Percentiles rank a stretch among this genome's conserved stretches.
phyloP scores from a whole-genome alignment of 1,284 basidiomycete genomes.

The Trichosporon sp. region DNA sequence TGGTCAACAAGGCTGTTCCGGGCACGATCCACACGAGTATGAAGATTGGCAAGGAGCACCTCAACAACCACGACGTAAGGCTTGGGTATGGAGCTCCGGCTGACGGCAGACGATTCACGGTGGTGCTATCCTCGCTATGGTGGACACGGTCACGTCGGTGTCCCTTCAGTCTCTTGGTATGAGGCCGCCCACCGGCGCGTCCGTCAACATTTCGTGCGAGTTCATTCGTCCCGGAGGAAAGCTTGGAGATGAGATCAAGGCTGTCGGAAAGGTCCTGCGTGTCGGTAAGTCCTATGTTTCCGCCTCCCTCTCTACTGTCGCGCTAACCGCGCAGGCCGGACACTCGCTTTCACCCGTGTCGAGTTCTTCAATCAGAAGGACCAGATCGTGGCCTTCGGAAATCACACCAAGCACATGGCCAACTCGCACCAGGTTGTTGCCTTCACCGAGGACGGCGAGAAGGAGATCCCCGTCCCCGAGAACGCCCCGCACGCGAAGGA shows the following conservation, averaged over 20 bases:
- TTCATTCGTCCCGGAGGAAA: conserved; percentile 47
- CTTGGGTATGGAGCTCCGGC: not conserved
- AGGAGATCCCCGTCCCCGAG: conserved; percentile 25
- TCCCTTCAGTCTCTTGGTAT: conserved; percentile 45
- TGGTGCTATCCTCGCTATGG: conserved; percentile 46
- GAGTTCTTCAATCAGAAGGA: conserved; percentile 38
- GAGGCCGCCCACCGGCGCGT: conserved; percentile 45
- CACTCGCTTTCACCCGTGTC: conserved; percentile 41
- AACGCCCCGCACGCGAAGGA: not conserved
- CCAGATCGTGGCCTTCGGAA: conserved; percentile 46
- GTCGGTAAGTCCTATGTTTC: conserved; percentile 29
- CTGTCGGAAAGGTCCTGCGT: conserved; percentile 43
- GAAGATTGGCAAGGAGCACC: conserved; percentile 38
- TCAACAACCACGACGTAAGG: conserved; percentile 48
- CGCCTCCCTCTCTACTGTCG: not conserved
- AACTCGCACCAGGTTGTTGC: conserved; percentile 22
- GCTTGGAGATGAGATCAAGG: conserved; percentile 34
- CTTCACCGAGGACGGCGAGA: conserved; percentile 39
- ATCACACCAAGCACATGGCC: conserved; percentile 49
- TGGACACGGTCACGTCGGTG: conserved; percentile 48
- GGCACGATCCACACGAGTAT: conserved; percentile 41
- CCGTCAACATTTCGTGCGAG: conserved; percentile 46
- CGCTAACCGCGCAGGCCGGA: conserved; percentile 26
- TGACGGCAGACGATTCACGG: conserved; percentile 48
- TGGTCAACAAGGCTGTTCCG: conserved; percentile 29